Conservation (phyloP, 768 basidiomycete genomes). For the Hypholoma fasciculare region DNA sequence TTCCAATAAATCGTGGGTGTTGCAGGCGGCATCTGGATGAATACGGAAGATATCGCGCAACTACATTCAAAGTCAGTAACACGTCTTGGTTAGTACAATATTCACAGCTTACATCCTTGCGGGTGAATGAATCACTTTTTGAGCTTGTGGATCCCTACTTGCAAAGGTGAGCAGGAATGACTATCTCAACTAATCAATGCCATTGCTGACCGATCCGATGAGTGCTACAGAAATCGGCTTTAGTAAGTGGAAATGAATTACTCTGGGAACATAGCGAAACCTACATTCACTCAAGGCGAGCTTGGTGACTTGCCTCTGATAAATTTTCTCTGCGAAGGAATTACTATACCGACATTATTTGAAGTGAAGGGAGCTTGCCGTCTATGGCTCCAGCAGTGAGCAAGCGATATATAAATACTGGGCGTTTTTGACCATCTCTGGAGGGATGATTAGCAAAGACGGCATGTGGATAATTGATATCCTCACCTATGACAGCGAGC, state of each 20-base stretch:
- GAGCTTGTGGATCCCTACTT: slow-evolving; percentile 40
- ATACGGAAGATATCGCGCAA: slow-evolving; percentile 93
- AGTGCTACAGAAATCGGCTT: slow-evolving; percentile 44
- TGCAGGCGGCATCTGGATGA: slow-evolving; percentile 74
- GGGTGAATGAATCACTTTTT: slow-evolving; percentile 83
- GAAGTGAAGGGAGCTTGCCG: slow-evolving; percentile 39
- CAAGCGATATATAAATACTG: slow-evolving; percentile 88
- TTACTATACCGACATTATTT: background rate
- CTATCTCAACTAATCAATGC: background rate
- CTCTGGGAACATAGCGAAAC: slow-evolving; percentile 20
- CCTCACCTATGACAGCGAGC: slow-evolving; percentile 88
- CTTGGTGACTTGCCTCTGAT: slow-evolving; percentile 93
- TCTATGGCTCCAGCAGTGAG: slow-evolving; percentile 90
- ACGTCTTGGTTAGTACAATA: background rate
- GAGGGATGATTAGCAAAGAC: slow-evolving; percentile 4
- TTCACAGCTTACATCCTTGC: slow-evolving; percentile 67
- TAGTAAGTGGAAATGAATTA: background rate
- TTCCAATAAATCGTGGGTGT: slow-evolving; percentile 90
- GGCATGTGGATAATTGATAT: background rate
- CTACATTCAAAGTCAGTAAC: slow-evolving; percentile 35
- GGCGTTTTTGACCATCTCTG: slow-evolving; percentile 92
- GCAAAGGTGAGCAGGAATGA: background rate
- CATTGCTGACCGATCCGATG: slow-evolving; percentile 61
- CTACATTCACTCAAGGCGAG: slow-evolving; percentile 85
- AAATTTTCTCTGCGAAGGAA: slow-evolving; percentile 73